Conservation (phyloP, 1,284 basidiomycete species). For the Ceratobasidium papillatum region DNA sequence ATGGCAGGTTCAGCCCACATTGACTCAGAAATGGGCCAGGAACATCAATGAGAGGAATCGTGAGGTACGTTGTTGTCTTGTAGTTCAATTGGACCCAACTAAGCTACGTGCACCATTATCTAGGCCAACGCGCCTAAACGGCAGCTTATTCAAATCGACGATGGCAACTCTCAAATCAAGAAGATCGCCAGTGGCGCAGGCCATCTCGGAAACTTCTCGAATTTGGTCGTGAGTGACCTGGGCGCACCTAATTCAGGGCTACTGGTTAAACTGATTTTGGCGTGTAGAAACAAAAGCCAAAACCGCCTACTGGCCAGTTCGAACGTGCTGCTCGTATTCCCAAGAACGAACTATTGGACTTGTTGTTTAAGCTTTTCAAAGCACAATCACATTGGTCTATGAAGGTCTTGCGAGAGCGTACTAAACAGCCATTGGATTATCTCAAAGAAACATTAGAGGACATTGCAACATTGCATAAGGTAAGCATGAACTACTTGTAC, state of each 20-base stretch:
- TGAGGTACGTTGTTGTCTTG: not conserved
- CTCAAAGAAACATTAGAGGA: slow-evolving; percentile 87
- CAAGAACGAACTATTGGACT: slow-evolving; percentile 86
- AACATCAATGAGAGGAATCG: slow-evolving; percentile 38
- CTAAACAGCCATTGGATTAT: slow-evolving; percentile 91
- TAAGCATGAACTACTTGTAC: slow-evolving; percentile 47
- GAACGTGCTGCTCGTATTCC: slow-evolving; percentile 92
- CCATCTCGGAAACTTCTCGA: slow-evolving; percentile 33
- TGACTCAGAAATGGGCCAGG: slow-evolving; percentile 38
- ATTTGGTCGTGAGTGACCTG: slow-evolving; percentile 33
- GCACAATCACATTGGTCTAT: slow-evolving; percentile 83
- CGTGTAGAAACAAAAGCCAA: slow-evolving; percentile 64
- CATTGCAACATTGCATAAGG: slow-evolving; percentile 82
- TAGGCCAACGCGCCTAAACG: slow-evolving; percentile 35
- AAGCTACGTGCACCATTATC: not conserved
- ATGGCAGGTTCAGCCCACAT: slow-evolving; percentile 33
- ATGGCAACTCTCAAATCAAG: slow-evolving; percentile 30
- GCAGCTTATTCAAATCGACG: slow-evolving; percentile 38
- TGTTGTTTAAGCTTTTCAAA: slow-evolving; percentile 84
- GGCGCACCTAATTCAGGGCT: slow-evolving; percentile 43
- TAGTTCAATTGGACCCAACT: not conserved
- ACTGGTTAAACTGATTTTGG: slow-evolving; percentile 52
- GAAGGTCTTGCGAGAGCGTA: slow-evolving; percentile 78
- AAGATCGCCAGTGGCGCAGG: slow-evolving; percentile 39
- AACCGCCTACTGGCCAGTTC: slow-evolving; percentile 61